A percentile compares a stretch with the other conserved stretches of the same genome.
These are phyloP conservation scores for Ligustrum vulgare DNA, from an alignment of 257 asterid genomes.

Conservation along the genomic window DNA sequence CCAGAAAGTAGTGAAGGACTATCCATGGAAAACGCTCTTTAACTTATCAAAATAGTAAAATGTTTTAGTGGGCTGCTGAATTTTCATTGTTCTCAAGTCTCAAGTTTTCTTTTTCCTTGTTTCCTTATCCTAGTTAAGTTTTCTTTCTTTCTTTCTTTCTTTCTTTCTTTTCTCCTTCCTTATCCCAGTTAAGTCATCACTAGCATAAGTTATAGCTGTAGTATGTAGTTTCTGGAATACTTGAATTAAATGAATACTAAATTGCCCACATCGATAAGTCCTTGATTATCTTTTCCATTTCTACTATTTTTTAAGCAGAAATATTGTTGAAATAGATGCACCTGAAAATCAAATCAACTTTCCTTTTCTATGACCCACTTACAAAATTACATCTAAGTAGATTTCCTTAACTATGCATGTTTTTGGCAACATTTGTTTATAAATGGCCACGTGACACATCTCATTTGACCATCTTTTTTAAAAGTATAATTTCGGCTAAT, in stretches of 20 bases:
- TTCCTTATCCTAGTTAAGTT: not conserved
- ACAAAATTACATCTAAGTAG: not conserved
- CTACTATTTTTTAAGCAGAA: constrained; percentile 12
- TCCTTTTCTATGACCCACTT: not conserved
- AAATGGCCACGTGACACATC: too few species aligned
- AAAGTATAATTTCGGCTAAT: too few species aligned
- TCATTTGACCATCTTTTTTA: too few species aligned
- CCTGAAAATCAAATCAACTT: not conserved
- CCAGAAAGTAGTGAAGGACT: not conserved
- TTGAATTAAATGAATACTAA: constrained; percentile 6
- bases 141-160: not conserved
- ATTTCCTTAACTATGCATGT: not conserved
- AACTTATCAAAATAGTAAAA: not conserved
- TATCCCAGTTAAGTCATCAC: not conserved
- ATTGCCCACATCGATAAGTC: constrained; percentile 7
- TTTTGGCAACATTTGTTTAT: too few species aligned
- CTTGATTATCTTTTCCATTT: not conserved
- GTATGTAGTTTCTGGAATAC: not conserved
- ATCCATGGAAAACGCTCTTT: not conserved
- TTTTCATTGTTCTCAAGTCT: not conserved
- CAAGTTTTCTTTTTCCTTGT: not conserved
- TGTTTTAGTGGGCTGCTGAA: constrained; percentile 2
- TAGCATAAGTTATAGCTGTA: constrained; percentile 1
- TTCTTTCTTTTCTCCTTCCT: not conserved
- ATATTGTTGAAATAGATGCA: not conserved